These are phyloP conservation scores for Hymenoscyphus repandus DNA, from an alignment of 2,329 filamentous ascomycete genomes.

Conservation along the genomic window DNA sequence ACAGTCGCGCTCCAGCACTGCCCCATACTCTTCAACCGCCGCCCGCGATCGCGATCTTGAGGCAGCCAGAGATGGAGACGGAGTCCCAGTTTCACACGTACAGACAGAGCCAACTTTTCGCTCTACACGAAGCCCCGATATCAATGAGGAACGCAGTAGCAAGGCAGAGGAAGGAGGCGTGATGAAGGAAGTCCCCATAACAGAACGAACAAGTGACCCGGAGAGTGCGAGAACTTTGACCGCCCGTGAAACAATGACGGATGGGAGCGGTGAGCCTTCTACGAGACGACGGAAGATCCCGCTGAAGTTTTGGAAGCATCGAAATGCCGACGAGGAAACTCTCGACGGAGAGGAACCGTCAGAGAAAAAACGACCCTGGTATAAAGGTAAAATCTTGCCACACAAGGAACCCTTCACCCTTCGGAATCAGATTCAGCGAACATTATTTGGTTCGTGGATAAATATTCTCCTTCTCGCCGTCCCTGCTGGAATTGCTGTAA, in stretches of 20 bases:
- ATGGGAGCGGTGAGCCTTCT: conserved; percentile 1
- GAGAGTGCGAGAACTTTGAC: conserved; percentile 13
- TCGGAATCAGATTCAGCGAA: conserved; percentile 64
- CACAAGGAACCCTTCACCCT: conserved; percentile 47
- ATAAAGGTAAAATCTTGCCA: conserved; percentile 36
- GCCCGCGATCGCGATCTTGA: conserved; percentile 8
- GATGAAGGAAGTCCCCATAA: conserved; percentile 12
- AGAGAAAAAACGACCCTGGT: conserved; percentile 27
- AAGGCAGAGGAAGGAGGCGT: conserved; percentile 8
- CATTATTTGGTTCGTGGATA: conserved; percentile 78
- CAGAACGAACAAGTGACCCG: conserved; percentile 17
- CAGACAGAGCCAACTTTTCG: conserved; percentile 20
- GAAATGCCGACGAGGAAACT: conserved; percentile 9
- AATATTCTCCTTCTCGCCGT: conserved; percentile 76
- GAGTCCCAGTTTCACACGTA: conserved; percentile 10
- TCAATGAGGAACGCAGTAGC: conserved; percentile 4
- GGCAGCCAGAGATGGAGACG: background rate
- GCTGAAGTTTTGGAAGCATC: conserved; percentile 9
- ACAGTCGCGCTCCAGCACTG: conserved; percentile 20
- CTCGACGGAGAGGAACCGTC: conserved; percentile 16
- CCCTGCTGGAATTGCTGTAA: conserved; percentile 72
- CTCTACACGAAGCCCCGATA: background rate
- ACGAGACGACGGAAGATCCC: conserved; percentile 19
- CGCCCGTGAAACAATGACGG: conserved; percentile 6
- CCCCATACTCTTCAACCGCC: background rate